Base-by-base conservation (phyloP, 1,284 basidiomycete genomes). In the Xanthoconium separans region DNA sequence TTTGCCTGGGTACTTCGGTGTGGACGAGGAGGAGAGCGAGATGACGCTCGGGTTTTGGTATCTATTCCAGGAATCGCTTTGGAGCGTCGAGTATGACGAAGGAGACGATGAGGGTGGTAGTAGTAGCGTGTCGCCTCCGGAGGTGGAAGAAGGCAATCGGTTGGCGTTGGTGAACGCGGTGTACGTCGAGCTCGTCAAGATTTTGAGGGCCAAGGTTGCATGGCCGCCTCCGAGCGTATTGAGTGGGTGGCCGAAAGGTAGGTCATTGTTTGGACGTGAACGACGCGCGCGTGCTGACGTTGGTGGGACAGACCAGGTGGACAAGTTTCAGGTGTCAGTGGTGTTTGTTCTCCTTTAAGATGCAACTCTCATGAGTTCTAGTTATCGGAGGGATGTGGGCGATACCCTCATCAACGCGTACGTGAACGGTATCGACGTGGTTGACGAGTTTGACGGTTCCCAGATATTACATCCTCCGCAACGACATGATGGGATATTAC, bases 361-460 rank as follows among this genome's bases (percentile, higher is more conserved):
- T 15, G 61, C 40, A 54, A 53, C 6, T 64, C 59, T 60, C 45
- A 60, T 43, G n/a, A 30, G 41, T 48, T 47, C 16, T 57, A 90
- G 87, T 30, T 95, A 94, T 75, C 82, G 93, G 62, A 75, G 92
- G 58, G 93, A 95, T 61, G 87, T 93, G 9, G 93, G 93, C 0
- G 93, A 96, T 71, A 92, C 92, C 2, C 79, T 96, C 29, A 89
- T 95, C 56, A 93, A 94, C 63, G 91, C 92, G 85, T 93, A 69
- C 60, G 89, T 76, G 22, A 27, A 12, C 18, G 20, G 22, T 52
- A 24, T 51, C 15, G 30, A 7, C 18, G 6, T 29, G 0, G 34
- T 46, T 44, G 50, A 27, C 51, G 45, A 44, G 33, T n/a, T 55
- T 58, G 45, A 58, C 56, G 30, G 37, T 55, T 53, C 15, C 5